Conservation (phyloP, 352 stramenopile species). For the Globisporangium alternatum region DNA sequence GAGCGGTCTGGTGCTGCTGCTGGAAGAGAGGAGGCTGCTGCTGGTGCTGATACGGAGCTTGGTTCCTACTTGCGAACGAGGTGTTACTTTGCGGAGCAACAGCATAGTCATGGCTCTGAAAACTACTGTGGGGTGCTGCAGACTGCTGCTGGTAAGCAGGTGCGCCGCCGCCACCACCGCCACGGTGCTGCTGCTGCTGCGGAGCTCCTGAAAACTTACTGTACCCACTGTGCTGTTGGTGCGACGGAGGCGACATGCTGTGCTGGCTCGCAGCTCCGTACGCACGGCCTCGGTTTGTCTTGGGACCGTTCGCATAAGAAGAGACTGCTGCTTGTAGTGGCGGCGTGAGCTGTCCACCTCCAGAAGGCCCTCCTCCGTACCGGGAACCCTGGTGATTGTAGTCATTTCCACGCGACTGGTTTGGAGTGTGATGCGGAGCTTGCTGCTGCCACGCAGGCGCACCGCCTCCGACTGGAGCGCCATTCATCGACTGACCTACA, state of each 20-base stretch:
- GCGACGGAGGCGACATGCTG: slow-evolving; percentile 9
- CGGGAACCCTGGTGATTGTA: slow-evolving; percentile 8
- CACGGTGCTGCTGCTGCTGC: slow-evolving; percentile 11
- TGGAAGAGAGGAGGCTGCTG: slow-evolving; percentile 10
- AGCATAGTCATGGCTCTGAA: slow-evolving; percentile 14
- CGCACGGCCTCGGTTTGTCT: slow-evolving; percentile 9
- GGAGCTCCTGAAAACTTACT: slow-evolving; percentile 14
- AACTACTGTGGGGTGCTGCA: slow-evolving; percentile 3
- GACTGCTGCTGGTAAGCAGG: slow-evolving; percentile 15
- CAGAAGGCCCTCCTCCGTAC: slow-evolving; percentile 9
- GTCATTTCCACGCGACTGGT: slow-evolving; percentile 7
- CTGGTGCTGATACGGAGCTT: slow-evolving; percentile 21
- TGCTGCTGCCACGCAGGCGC: slow-evolving; percentile 13
- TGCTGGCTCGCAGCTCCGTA: background rate
- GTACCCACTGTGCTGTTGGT: slow-evolving; percentile 13
- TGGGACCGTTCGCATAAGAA: slow-evolving; percentile 16
- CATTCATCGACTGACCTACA: slow-evolving; percentile 10
- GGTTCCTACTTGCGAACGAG: slow-evolving; percentile 19
- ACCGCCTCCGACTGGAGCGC: background rate
- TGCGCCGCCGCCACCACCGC: background rate
- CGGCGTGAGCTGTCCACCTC: background rate
- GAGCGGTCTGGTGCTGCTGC: slow-evolving; percentile 10
- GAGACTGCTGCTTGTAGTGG: slow-evolving; percentile 9
- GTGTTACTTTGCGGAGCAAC: slow-evolving; percentile 7
- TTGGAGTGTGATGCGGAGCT: background rate